phyloP scores from a whole-genome alignment of 2,329 filamentous ascomycete genomes.

The Arthrobotrys sphaeroides region DNA sequence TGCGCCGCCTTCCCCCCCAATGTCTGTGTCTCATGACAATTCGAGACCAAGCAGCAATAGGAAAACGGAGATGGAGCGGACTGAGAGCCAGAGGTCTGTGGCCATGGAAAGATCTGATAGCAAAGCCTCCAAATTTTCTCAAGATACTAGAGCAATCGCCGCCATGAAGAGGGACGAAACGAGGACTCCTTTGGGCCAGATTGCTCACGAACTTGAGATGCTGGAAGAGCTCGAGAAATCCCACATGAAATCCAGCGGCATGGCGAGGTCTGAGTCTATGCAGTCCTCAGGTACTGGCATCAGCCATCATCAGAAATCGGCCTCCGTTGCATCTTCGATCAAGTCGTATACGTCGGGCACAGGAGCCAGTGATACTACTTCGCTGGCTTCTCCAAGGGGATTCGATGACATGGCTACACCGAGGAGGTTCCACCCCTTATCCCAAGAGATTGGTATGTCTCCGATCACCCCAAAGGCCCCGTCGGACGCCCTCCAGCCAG shows the following conservation, averaged over 20 bases:
- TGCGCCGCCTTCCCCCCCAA: slow-evolving; percentile 81
- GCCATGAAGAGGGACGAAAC: slow-evolving; percentile 55
- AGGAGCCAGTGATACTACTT: slow-evolving; percentile 59
- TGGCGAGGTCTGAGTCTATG: slow-evolving; percentile 55
- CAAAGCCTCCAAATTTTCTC: slow-evolving; percentile 65
- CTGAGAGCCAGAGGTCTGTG: slow-evolving; percentile 37
- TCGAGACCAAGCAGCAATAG: slow-evolving; percentile 53
- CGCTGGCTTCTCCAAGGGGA: slow-evolving; percentile 62
- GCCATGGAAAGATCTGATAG: slow-evolving; percentile 50
- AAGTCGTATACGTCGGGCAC: slow-evolving; percentile 61
- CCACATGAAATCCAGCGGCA: slow-evolving; percentile 41
- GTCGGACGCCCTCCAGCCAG: slow-evolving; percentile 38
- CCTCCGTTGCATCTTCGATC: slow-evolving; percentile 70
- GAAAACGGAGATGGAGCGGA: slow-evolving; percentile 56
- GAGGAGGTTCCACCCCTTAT: slow-evolving; percentile 56
- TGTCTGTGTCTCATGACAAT: slow-evolving; percentile 65
- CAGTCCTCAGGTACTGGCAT: slow-evolving; percentile 42
- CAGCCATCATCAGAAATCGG: slow-evolving; percentile 58
- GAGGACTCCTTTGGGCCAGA: slow-evolving; percentile 77
- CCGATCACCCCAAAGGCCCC: slow-evolving; percentile 59
- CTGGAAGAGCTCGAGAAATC: slow-evolving; percentile 64
- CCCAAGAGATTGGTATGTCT: slow-evolving; percentile 57
- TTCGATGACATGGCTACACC: slow-evolving; percentile 46
- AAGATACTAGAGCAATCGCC: slow-evolving; percentile 67
- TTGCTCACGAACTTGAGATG: slow-evolving; percentile 75